A percentile compares a stretch with the other conserved stretches of the same genome.
phyloP scores from a whole-genome alignment of 441 rosid species.

The Gossypium gossypioides region DNA sequence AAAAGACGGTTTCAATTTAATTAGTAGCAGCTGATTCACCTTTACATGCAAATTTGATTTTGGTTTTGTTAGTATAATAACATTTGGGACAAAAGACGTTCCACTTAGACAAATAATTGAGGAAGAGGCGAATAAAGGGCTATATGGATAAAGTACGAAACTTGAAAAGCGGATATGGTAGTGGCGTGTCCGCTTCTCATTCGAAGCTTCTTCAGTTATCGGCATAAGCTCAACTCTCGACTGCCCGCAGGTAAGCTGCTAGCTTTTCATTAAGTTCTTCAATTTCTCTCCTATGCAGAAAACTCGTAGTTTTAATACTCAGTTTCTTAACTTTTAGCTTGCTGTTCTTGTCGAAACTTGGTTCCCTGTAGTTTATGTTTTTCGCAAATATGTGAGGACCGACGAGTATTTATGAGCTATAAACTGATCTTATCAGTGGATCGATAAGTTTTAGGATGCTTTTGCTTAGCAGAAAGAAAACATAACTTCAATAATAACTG shows the following conservation, averaged over 20 bases:
- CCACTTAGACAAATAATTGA: background rate
- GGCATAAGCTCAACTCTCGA: background rate
- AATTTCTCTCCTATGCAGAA: background rate
- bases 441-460: background rate
- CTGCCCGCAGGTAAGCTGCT: constrained; percentile 22
- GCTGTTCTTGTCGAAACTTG: background rate
- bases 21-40: background rate
- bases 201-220: constrained; percentile 21
- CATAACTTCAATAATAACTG: background rate
- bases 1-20: background rate
- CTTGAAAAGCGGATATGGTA: constrained; percentile 19
- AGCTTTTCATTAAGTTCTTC: background rate
- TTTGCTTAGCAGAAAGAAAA: background rate
- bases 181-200: constrained; percentile 27
- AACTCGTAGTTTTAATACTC: background rate
- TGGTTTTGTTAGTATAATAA: background rate
- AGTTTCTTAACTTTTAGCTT: background rate
- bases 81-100: background rate
- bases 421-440: background rate
- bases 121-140: background rate
- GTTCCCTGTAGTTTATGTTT: background rate
- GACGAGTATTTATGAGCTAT: background rate
- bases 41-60: background rate
- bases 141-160: background rate
- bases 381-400: background rate